Percentiles rank a stretch among this genome's conserved stretches.
Conservation (phyloP, 306 rosid species). For the Calophaca sinica region DNA sequence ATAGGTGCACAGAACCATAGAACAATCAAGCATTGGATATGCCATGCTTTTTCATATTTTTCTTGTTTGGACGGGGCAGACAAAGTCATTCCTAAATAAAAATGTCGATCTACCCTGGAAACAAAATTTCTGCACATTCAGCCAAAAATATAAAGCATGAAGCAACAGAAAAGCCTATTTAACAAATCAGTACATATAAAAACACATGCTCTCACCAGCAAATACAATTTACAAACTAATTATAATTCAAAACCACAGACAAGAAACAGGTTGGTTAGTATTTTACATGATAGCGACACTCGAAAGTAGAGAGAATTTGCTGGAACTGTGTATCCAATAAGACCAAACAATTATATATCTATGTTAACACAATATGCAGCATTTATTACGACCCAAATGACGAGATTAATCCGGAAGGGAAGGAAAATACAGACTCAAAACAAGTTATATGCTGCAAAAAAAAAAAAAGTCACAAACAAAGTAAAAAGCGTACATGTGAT, state of each 20-base stretch:
- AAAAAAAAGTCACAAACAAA: too few relatives aligned
- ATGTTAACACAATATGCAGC: not conserved
- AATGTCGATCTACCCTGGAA: not conserved
- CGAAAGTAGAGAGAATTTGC: not conserved
- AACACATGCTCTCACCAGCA: too few relatives aligned
- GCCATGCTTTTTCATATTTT: not conserved
- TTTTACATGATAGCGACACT: not conserved
- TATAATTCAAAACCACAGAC: not conserved
- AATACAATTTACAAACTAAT: not conserved
- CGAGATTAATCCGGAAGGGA: not conserved
- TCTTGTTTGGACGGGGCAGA: not conserved
- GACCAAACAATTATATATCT: not conserved
- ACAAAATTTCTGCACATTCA: conserved; percentile 9
- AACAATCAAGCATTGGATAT: not conserved
- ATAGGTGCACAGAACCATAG: not conserved
- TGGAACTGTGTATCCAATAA: not conserved
- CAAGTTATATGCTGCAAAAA: not conserved
- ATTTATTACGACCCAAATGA: not conserved
- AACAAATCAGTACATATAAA: too few relatives aligned
- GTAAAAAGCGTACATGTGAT: not conserved
- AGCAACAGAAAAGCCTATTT: too few relatives aligned
- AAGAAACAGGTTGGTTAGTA: conserved; percentile 1
- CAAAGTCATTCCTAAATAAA: not conserved
- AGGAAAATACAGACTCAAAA: too few relatives aligned
- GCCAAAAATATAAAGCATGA: not conserved